Base-by-base conservation (phyloP, 176 grass and related monocot genomes). In the Carex pumila region DNA sequence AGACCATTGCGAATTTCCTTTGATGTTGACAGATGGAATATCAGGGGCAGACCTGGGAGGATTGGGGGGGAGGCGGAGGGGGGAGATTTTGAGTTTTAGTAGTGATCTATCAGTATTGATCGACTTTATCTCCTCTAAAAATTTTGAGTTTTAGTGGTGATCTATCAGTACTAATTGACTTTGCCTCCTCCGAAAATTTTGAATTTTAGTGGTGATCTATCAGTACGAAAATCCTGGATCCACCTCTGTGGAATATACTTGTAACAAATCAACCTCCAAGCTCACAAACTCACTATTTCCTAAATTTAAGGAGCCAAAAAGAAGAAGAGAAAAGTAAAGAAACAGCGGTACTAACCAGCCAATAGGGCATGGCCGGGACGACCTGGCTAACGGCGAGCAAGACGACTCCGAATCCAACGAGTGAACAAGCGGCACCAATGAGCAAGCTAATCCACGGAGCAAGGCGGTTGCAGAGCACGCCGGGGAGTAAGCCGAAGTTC, bases 381-480 rank as follows among this genome's bases (percentile, higher is more conserved):
- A 75, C 30, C 79, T 75, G 84, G 83, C 84, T 86, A 62, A 98
- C 88, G 73, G 87, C 31, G 83, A 94, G 89, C 89, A 89, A 94
- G 39, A 83, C 39, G 74, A 79, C 9, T 21, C 91, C 95, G 74
- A 84, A 93, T 1, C 95, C 95, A 52, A 98, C 8, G 30, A 98
- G 72, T 68, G 91, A 89, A 0, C 87, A 79, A 62, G 56, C 89
- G 12, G 57, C 92, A 67, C 95, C 95, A 64, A 98, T 14, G 84
- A 93, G 86, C 12, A 98, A 87, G 21, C 91, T 89, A n/a, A 93
- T 69, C 12, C 88, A 89, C 0, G 95, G 95, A 64, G 94, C 88
- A 64, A 98, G 79, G 3, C 95, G 91, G 84, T 98, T 98, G 91
- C 95, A 98, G 86, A 94, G 84, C 3, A 95, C 89, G 0, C 95